A percentile compares a stretch with the other conserved stretches of the same genome.
phyloP scores from a whole-genome alignment of 108 stramenopile species.

The Nitzschia palea region DNA sequence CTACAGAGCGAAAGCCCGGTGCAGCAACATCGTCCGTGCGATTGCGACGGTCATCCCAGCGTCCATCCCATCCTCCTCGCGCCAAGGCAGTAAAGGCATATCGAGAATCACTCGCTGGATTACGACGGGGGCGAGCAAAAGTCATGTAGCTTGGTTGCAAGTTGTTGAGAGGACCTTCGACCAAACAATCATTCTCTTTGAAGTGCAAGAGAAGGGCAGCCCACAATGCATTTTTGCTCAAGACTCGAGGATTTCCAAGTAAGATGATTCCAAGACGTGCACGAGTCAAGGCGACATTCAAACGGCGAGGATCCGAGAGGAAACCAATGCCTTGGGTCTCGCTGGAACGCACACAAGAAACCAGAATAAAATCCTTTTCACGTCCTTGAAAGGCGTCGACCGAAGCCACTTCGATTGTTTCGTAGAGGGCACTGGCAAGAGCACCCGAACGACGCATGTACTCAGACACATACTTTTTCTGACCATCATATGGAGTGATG shows the following conservation, averaged over 20 bases:
- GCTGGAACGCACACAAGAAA: conserved; percentile 98
- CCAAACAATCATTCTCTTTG: conserved; percentile 89
- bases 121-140: conserved; percentile 88
- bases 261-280: conserved; percentile 94
- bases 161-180: conserved; percentile 90
- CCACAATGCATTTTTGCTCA: conserved; percentile 97
- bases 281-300: conserved; percentile 98
- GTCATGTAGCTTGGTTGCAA: conserved; percentile 92
- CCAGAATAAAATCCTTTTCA: conserved; percentile 97
- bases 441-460: conserved; percentile 91
- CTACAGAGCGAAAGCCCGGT: conserved; percentile 48
- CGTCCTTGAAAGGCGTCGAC: conserved; percentile 99
- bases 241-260: conserved; percentile 94
- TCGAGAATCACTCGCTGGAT: conserved; percentile 77
- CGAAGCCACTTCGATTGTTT: conserved; percentile 94
- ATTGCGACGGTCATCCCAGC: conserved; percentile 79
- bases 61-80: conserved; percentile 88
- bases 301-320: conserved; percentile 95
- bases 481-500: conserved; percentile 99
- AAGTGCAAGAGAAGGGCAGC: conserved; percentile 93
- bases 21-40: conserved; percentile 38
- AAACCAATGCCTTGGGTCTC: conserved; percentile 98
- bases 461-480: conserved; percentile 91
- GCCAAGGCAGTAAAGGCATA: conserved; percentile 90
- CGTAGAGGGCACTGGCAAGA: conserved; percentile 80